These are phyloP conservation scores for Hemisphaericaspora xylofermentans DNA, from an alignment of 1,139 yeast genomes.

Conservation along the genomic window DNA sequence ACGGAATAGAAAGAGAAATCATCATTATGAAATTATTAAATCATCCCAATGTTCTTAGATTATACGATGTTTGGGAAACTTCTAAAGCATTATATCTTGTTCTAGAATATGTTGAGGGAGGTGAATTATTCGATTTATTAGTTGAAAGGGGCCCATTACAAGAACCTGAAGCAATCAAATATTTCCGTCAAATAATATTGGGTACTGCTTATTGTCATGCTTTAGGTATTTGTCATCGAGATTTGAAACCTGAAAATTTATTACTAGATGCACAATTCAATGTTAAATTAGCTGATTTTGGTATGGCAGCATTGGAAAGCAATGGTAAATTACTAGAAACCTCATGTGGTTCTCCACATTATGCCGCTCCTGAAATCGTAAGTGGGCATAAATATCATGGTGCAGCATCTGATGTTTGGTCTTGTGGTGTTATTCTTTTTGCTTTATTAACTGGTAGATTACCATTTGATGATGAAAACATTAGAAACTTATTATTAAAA, in stretches of 20 bases:
- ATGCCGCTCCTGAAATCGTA: slow-evolving; percentile 85
- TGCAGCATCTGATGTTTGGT: slow-evolving; percentile 83
- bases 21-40: slow-evolving; percentile 77
- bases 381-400: slow-evolving; percentile 78
- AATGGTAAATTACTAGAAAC: slow-evolving; percentile 72
- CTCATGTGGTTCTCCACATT: slow-evolving; percentile 84
- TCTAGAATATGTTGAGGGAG: slow-evolving; percentile 80
- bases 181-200: slow-evolving; percentile 70
- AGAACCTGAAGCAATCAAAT: slow-evolving; percentile 70
- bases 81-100: slow-evolving; percentile 72
- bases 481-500: slow-evolving; percentile 64
- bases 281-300: slow-evolving; percentile 81
- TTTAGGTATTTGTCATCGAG: slow-evolving; percentile 78
- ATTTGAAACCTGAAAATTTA: slow-evolving; percentile 76
- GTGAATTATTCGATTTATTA: slow-evolving; percentile 72
- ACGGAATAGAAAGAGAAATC: slow-evolving; percentile 81
- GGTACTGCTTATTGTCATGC: slow-evolving; percentile 86
- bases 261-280: slow-evolving; percentile 63
- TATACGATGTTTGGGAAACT: slow-evolving; percentile 85
- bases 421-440: slow-evolving; percentile 78
- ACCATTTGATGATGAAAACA: slow-evolving; percentile 81
- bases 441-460: slow-evolving; percentile 76
- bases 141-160: slow-evolving; percentile 81
- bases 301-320: slow-evolving; percentile 83
- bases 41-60: slow-evolving; percentile 72